phyloP scores from a whole-genome alignment of 2,329 filamentous ascomycete genomes.

The Alternaria brassicicola region DNA sequence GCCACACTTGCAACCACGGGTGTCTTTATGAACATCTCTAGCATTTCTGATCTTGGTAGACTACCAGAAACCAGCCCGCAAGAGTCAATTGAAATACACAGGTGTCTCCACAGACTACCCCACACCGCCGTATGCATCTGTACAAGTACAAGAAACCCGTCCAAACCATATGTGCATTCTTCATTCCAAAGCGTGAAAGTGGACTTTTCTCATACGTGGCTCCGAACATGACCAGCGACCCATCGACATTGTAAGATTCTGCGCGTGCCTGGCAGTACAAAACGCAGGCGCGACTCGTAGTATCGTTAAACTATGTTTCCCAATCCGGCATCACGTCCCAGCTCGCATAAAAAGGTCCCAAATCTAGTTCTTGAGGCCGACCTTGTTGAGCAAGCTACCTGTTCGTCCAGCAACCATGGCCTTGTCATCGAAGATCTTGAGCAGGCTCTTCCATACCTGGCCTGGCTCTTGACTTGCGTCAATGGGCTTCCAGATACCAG shows the following conservation, averaged over 20 bases:
- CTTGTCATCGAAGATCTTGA: conserved; percentile 77
- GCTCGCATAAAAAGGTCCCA: background rate
- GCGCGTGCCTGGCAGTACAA: background rate
- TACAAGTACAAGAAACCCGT: conserved; percentile 36
- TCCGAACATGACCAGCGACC: background rate
- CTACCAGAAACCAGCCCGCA: background rate
- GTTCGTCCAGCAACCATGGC: conserved; percentile 47
- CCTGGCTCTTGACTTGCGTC: conserved; percentile 96
- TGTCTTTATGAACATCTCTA: conserved; percentile 5
- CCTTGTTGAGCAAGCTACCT: conserved; percentile 58
- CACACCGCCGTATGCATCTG: conserved; percentile 21
- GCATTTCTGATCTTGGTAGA: conserved; percentile 4
- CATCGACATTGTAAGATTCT: background rate
- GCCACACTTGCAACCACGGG: background rate
- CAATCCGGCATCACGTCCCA: background rate
- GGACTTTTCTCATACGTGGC: conserved; percentile 7
- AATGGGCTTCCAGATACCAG: conserved; percentile 93
- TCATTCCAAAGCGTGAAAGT: conserved; percentile 20
- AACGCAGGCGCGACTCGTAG: conserved; percentile 10
- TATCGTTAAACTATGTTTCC: conserved; percentile 3
- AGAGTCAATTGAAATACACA: background rate
- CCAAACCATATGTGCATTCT: conserved; percentile 25
- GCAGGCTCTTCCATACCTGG: conserved; percentile 91
- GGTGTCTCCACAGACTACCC: conserved; percentile 2
- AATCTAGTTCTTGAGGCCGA: conserved; percentile 59